Base-by-base conservation (phyloP, 768 basidiomycete species). In the Boletus sp. region DNA sequence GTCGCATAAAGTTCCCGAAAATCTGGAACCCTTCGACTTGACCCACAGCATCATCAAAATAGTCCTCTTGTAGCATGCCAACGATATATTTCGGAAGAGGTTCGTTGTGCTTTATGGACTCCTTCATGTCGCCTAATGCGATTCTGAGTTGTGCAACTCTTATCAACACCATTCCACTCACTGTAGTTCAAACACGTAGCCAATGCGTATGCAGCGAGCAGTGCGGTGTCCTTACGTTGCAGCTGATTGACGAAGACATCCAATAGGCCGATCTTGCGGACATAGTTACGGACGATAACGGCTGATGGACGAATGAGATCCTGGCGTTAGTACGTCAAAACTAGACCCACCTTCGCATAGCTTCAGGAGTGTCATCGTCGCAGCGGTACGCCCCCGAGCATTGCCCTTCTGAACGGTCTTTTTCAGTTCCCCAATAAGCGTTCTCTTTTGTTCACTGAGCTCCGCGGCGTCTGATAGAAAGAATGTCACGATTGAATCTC, bases 1-100 rank as follows among this genome's bases (percentile, higher is more conserved):
- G 36, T 39, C 57, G 53, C 62, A 68, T 66, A 6, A 68, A 50
- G 28, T 68, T 53, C 1, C 46, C 45, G 17, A 68, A 68, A 1
- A 68, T 57, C 44, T 68, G 67, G 39, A 69, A 67, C 12, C 67
- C 66, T 47, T 67, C 67, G 1, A 67, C 50, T 24, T 5, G 47
- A 11, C 66, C 67, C 0, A 69, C 53, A 12, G 67, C 64, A 33
- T 67, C 67, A 10, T 67, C 64, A 18, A 67, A 69, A 46, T 56
- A 69, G 50, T 67, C 62, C 15, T 58, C 39, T 32, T 57, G 58
- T n/a, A 67, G 46, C 67, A 67, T 67, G n/a, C 50, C 52, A 12
- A 67, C 28, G 2, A 67, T 67, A 5, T 61, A 37, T 47, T 59
- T 56, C 6, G 64, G 56, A 46, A 64, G 50, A 18, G 35, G 36